These are phyloP conservation scores for Boletus rubescentipes DNA, from an alignment of 768 basidiomycete species.

Conservation along the genomic window DNA sequence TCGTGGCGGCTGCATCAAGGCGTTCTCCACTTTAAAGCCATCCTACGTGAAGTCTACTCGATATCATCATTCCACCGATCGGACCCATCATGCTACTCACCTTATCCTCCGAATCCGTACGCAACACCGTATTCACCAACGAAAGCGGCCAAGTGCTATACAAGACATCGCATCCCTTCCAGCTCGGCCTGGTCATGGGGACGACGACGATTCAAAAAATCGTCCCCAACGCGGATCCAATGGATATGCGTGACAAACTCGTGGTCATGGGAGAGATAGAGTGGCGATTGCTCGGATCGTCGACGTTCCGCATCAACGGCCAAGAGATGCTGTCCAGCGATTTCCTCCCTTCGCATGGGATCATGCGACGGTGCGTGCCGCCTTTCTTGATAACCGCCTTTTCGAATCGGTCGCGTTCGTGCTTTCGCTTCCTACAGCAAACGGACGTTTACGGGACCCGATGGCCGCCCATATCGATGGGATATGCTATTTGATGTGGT, in stretches of 20 bases:
- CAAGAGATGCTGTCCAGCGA: conserved; percentile 22
- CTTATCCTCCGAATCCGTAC: conserved; percentile 20
- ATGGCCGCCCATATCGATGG: conserved; percentile 35
- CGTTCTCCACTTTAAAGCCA: no score
- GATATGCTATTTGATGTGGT: conserved; percentile 14
- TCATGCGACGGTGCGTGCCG: conserved; percentile 13
- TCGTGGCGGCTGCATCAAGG: no score
- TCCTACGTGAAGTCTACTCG: no score
- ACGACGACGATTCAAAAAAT: conserved; percentile 25
- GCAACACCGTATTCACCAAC: conserved; percentile 20
- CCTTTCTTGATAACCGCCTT: neutral
- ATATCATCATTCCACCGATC: no score
- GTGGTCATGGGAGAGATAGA: conserved; percentile 34
- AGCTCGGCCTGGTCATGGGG: neutral
- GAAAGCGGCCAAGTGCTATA: conserved; percentile 26
- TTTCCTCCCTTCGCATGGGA: conserved; percentile 22
- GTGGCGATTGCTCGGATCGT: conserved; percentile 26
- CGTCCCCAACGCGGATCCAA: conserved; percentile 11
- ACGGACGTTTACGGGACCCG: conserved; percentile 31
- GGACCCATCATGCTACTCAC: conserved; percentile 15
- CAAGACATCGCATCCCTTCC: conserved; percentile 18
- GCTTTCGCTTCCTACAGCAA: neutral
- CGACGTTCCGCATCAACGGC: conserved; percentile 31
- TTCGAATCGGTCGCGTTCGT: neutral
- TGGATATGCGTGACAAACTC: conserved; percentile 28